Evolutionary conservation across 345 rosid species (phyloP), one percentile per base, ranked within the genome.

Genomic region (Arabis alpina): DNA sequence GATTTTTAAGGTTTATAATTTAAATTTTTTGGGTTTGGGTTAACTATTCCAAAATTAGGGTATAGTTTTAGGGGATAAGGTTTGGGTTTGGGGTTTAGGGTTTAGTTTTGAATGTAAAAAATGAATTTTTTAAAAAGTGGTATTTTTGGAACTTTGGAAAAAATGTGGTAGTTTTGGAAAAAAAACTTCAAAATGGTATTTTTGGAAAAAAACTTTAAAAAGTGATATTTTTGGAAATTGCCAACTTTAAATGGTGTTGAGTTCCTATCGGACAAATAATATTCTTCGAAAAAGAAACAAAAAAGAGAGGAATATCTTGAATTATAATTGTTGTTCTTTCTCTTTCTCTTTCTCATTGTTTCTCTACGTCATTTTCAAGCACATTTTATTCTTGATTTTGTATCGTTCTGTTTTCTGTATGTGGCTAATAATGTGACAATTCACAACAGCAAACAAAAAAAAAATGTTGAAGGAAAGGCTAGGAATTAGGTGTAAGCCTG

Each of bases 261-360:
- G 49, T 58, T 66, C 67, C 72, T 73, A 73, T 64, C 65, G 65
- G 71, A 73, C 65, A 73, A 64, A 72, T 54, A 28, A 34, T 67
- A 74, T 66, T 74, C 56, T 66, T 74, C 32, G 32, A 2, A 36
- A 13, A 49, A 50, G 30, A 49, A 73, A 19, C 23, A 19, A 19
- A 6, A 73, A 50, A 51, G 42, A 50, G 61, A 74, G 37, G 61
- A 59, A 74, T 74, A 58, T 23, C 24, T 73, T 25, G 48, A 65
- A 50, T 65, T 58, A 50, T 60, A 61, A 59, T 50, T 57, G 32
- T 41, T 59, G 64, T 34, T 56, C 41, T 51, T 52, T 59, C 40
- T 57, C 64, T 27, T 42, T 48, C 67, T 41, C 37, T 48, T 8
- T 34, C 37, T 34, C 8, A 5, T 2, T 5, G 16, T 40, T 54